Evolutionary conservation across 169 alveolate species (phyloP).

Genomic region (Plasmodium sp.): DNA sequence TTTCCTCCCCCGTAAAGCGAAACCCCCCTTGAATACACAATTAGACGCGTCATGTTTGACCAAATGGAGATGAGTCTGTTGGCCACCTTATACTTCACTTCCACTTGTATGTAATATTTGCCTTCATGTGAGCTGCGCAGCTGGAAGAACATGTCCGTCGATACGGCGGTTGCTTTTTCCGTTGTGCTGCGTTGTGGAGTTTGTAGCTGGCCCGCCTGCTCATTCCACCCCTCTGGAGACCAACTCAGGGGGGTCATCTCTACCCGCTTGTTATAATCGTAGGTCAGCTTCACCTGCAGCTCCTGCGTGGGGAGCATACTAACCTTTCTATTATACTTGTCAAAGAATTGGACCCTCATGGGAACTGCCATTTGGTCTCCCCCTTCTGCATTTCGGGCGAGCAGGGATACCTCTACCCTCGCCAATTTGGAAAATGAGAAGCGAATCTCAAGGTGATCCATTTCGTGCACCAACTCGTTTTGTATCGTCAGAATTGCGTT

Average conservation of each 20-base stretch:
- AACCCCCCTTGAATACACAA: conserved; percentile 27
- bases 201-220: not conserved
- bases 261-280: conserved; percentile 16
- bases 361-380: not conserved
- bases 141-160: conserved; percentile 30
- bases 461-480: conserved; percentile 17
- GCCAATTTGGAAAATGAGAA: not conserved
- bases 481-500: conserved; percentile 5
- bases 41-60: conserved; percentile 9
- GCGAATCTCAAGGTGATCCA: not conserved
- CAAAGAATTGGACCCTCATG: conserved; percentile 26
- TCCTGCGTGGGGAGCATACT: not conserved
- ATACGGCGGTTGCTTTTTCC: not conserved
- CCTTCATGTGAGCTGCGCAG: not conserved
- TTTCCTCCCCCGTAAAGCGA: not conserved
- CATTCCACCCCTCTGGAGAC: not conserved
- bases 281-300: conserved; percentile 13
- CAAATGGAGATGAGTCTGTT: conserved; percentile 10
- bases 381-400: not conserved
- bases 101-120: conserved; percentile 55
- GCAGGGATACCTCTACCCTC: conserved; percentile 10
- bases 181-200: not conserved
- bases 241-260: not conserved
- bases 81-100: conserved; percentile 21
- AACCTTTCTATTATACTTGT: conserved; percentile 15